Evolutionary conservation across 495 filamentous ascomycete species (phyloP).

Genomic region (Penicillium angulare): DNA sequence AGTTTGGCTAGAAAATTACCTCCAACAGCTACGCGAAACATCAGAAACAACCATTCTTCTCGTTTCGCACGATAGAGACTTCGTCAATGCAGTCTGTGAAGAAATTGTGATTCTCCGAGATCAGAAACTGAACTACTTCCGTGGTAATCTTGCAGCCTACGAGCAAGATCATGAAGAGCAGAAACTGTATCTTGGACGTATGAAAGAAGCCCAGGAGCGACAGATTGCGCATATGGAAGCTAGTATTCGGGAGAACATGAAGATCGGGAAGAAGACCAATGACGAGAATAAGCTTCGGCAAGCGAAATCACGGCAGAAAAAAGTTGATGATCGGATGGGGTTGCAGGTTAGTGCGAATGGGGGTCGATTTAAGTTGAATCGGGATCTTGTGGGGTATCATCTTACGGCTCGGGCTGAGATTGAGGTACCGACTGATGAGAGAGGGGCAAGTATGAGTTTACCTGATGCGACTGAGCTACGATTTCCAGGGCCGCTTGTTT

Average conservation of each 20-base stretch:
- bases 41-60: slow-evolving; percentile 55
- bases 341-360: slow-evolving; percentile 69
- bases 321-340: slow-evolving; percentile 75
- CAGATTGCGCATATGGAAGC: slow-evolving; percentile 75
- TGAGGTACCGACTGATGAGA: slow-evolving; percentile 66
- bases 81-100: slow-evolving; percentile 67
- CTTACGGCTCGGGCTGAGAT: slow-evolving; percentile 58
- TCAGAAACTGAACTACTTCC: slow-evolving; percentile 60
- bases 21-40: slow-evolving; percentile 48
- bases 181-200: slow-evolving; percentile 61
- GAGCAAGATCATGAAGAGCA: slow-evolving; percentile 64
- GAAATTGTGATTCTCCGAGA: slow-evolving; percentile 75
- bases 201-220: slow-evolving; percentile 76
- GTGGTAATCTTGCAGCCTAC: slow-evolving; percentile 67
- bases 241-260: slow-evolving; percentile 67
- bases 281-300: slow-evolving; percentile 78
- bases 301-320: slow-evolving; percentile 76
- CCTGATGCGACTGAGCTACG: slow-evolving; percentile 64
- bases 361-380: slow-evolving; percentile 72
- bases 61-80: slow-evolving; percentile 78
- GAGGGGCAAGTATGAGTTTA: slow-evolving; percentile 52
- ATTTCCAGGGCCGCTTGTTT: slow-evolving; percentile 70
- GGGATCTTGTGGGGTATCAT: slow-evolving; percentile 65
- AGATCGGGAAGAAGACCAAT: slow-evolving; percentile 65
- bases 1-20: slow-evolving; percentile 75